Evolutionary conservation across 495 filamentous ascomycete genomes (phyloP).

Genomic region (Rusavskia elegans): DNA sequence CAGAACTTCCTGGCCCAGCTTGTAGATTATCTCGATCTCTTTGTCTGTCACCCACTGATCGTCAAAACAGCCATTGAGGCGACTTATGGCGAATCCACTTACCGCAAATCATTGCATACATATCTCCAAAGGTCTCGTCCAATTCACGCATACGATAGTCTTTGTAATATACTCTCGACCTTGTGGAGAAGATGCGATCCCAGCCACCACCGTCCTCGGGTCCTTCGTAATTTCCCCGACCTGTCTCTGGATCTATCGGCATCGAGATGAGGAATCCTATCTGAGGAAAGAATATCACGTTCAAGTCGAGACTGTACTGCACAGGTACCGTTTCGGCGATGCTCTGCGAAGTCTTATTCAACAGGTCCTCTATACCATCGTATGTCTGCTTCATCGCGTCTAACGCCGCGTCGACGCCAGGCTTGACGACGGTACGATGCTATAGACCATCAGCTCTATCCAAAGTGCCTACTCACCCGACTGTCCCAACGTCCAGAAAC

Average conservation of each 20-base stretch:
- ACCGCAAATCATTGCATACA: slow-evolving; percentile 73
- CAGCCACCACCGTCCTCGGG: slow-evolving; percentile 42
- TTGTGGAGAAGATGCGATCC: slow-evolving; percentile 64
- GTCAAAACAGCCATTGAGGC: background rate
- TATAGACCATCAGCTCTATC: background rate
- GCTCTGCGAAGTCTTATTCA: slow-evolving; percentile 47
- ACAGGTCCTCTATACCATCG: slow-evolving; percentile 55
- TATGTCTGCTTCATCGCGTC: slow-evolving; percentile 67
- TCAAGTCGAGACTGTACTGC: slow-evolving; percentile 44
- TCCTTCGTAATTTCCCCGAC: slow-evolving; percentile 51
- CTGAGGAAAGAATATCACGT: slow-evolving; percentile 77
- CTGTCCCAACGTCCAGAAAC: background rate
- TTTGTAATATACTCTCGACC: slow-evolving; percentile 70
- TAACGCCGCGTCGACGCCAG: slow-evolving; percentile 57
- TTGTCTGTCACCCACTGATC: slow-evolving; percentile 37
- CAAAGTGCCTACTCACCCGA: background rate
- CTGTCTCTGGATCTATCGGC: slow-evolving; percentile 41
- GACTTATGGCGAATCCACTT: slow-evolving; percentile 1
- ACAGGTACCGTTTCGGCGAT: slow-evolving; percentile 48
- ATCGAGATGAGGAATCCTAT: slow-evolving; percentile 80
- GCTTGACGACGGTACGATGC: slow-evolving; percentile 54
- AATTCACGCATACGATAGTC: slow-evolving; percentile 70
- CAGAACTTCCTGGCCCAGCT: slow-evolving; percentile 56
- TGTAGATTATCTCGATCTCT: slow-evolving; percentile 80
- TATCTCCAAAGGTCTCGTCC: slow-evolving; percentile 70